Conservation (phyloP, 331 rosid genomes). For the Malus hybrid region DNA sequence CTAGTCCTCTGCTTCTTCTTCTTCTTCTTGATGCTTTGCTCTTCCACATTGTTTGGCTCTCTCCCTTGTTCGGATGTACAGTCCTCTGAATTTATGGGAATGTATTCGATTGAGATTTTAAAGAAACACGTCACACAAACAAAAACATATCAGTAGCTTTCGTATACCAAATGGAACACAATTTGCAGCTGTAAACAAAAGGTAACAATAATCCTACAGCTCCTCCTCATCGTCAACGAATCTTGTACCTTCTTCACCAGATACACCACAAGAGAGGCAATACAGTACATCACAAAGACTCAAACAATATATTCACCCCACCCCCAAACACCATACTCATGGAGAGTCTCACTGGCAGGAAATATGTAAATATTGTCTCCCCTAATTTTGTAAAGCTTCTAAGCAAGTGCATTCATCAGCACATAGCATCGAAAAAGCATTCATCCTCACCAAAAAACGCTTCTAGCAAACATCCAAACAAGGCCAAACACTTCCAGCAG, state of each 20-base stretch:
- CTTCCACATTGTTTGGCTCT: conserved; percentile 18
- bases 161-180: neutral
- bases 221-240: neutral
- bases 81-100: neutral
- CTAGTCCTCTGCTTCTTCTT: conserved; percentile 32
- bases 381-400: neutral
- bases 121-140: neutral
- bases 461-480: neutral
- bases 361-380: neutral
- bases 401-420: neutral
- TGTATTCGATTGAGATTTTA: neutral
- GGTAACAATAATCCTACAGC: neutral
- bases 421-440: neutral
- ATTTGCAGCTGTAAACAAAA: neutral
- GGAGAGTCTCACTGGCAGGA: neutral
- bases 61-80: neutral
- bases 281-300: neutral
- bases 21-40: neutral
- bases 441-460: neutral
- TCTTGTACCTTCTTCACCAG: neutral
- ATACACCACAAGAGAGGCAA: neutral
- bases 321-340: neutral
- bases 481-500: neutral
- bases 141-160: neutral
- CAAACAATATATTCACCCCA: neutral